phyloP scores from a whole-genome alignment of 352 stramenopile genomes.

The Blastocystis sp. region DNA sequence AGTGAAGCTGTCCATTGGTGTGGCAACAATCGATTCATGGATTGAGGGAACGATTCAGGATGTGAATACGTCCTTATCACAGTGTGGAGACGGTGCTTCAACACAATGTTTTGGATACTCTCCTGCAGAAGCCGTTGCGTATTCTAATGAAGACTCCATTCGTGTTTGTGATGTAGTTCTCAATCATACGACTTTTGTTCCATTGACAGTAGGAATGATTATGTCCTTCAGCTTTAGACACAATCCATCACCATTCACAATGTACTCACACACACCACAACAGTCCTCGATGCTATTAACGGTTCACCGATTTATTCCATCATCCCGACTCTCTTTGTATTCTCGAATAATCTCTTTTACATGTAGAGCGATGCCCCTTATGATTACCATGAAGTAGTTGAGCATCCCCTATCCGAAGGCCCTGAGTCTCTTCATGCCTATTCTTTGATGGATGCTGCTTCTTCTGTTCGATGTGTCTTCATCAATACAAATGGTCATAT shows the following conservation, averaged over 20 bases:
- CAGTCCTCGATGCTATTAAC: neutral
- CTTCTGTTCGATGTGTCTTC: neutral
- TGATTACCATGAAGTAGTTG: neutral
- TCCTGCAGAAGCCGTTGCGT: neutral
- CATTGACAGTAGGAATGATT: neutral
- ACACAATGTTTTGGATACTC: neutral
- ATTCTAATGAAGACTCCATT: neutral
- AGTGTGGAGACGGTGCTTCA: neutral
- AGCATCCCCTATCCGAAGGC: neutral
- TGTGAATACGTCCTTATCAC: neutral
- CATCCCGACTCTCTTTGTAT: neutral
- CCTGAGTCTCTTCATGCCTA: neutral
- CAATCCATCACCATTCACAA: neutral
- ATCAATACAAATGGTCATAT: neutral
- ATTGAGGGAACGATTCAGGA: no score
- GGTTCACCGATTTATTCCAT: neutral
- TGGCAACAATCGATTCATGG: neutral
- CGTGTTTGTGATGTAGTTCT: neutral
- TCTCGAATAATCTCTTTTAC: neutral
- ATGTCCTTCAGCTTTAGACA: neutral
- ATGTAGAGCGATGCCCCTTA: neutral
- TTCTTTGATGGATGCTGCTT: neutral
- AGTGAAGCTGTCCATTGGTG: neutral
- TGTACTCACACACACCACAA: neutral
- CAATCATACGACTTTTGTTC: neutral